Evolutionary conservation across 371 early-diverging fungal genomes (phyloP).

Genomic region (Mortierella sp.): DNA sequence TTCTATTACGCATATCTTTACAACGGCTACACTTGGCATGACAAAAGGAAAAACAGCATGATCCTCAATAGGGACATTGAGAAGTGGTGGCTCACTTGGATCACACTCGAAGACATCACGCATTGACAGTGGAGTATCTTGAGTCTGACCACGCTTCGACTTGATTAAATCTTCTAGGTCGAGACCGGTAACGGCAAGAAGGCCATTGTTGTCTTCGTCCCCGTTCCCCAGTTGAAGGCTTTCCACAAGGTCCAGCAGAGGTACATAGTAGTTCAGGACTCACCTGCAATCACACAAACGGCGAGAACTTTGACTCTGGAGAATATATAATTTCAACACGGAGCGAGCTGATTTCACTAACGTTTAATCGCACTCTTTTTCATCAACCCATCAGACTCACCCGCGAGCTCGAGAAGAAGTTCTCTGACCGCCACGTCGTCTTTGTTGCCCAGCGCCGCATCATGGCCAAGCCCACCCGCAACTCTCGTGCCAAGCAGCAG

Average conservation of each 20-base stretch:
- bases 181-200: constrained; percentile 95
- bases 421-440: constrained; percentile 98
- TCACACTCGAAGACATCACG: neutral
- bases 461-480: constrained; percentile 91
- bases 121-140: too few relatives aligned
- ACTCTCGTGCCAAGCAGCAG: constrained; percentile 88
- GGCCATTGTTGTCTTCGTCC: constrained; percentile 97
- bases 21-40: too few relatives aligned
- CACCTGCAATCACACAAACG: too few relatives aligned
- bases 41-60: too few relatives aligned
- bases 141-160: neutral
- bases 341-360: too few relatives aligned
- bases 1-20: too few relatives aligned
- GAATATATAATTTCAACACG: too few relatives aligned
- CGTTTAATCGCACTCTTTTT: too few relatives aligned
- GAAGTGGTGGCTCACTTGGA: neutral
- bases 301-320: too few relatives aligned
- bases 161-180: constrained; percentile 62
- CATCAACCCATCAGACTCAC: constrained; percentile 67
- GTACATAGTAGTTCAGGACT: constrained; percentile 41
- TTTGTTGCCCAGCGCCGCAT: constrained; percentile 97
- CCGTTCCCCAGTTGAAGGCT: constrained; percentile 92
- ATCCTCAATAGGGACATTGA: too few relatives aligned
- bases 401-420: constrained; percentile 99
- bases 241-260: constrained; percentile 96